Percentiles rank a stretch among this genome's conserved stretches.
Conservation (phyloP, 768 basidiomycete genomes). For the Lactarius quietus region DNA sequence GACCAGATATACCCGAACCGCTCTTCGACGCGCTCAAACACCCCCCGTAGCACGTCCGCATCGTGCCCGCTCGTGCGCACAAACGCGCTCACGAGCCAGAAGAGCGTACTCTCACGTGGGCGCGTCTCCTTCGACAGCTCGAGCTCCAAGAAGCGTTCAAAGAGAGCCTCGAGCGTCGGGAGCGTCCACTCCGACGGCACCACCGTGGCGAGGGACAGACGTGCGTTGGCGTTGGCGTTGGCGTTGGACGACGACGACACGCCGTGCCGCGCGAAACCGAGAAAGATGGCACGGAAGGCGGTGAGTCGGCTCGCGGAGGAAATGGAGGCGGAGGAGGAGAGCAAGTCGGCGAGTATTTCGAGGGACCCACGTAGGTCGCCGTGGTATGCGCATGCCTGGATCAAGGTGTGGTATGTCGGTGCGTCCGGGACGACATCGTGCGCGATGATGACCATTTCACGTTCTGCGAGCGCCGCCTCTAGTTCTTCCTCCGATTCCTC, state of each 20-base stretch:
- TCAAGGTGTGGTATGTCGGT: slow-evolving; percentile 62
- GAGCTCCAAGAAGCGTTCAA: slow-evolving; percentile 60
- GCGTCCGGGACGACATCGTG: slow-evolving; percentile 50
- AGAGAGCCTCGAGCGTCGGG: slow-evolving; percentile 52
- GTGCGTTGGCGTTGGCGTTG: no score
- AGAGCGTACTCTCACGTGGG: slow-evolving; percentile 48
- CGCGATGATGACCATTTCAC: slow-evolving; percentile 44
- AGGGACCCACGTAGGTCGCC: slow-evolving; percentile 61
- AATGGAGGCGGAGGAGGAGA: slow-evolving; percentile 34
- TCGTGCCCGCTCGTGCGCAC: slow-evolving; percentile 56
- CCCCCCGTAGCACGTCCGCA: slow-evolving; percentile 44
- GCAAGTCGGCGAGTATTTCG: slow-evolving; percentile 63
- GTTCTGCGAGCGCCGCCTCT: slow-evolving; percentile 39
- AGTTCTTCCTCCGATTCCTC: slow-evolving; percentile 39
- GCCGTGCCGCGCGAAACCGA: slow-evolving; percentile 68
- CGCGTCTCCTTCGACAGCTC: slow-evolving; percentile 44
- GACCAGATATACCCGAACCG: slow-evolving; percentile 41
- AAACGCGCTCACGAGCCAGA: slow-evolving; percentile 68
- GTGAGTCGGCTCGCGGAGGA: slow-evolving; percentile 34
- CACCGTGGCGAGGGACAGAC: no score
- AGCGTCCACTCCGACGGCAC: slow-evolving; percentile 46
- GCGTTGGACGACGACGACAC: no score
- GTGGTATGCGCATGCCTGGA: slow-evolving; percentile 68
- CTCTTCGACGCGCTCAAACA: slow-evolving; percentile 54
- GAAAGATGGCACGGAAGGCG: slow-evolving; percentile 68